Percentiles rank a stretch among this genome's conserved stretches.
Evolutionary conservation across 352 stramenopile species (phyloP).

Genomic region (Globisporangium takayamanum): DNA sequence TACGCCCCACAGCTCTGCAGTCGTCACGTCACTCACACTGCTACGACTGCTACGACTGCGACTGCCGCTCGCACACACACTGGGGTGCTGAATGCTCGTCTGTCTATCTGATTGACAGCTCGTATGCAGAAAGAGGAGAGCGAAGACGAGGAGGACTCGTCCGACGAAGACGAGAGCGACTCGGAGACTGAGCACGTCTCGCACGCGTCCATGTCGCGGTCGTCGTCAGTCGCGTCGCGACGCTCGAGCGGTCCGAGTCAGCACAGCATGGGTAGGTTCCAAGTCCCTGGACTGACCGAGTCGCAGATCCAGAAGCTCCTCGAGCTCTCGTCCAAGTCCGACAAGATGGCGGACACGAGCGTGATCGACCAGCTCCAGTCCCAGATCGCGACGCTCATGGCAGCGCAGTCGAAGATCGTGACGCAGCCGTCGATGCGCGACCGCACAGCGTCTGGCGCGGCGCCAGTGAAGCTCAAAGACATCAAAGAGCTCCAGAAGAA

Average conservation of each 20-base stretch:
- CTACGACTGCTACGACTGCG: no score
- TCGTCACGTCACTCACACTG: background rate
- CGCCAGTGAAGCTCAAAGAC: slow-evolving; percentile 55
- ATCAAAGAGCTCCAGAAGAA: slow-evolving; percentile 75
- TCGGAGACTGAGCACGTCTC: slow-evolving; percentile 56
- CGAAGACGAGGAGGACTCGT: slow-evolving; percentile 42
- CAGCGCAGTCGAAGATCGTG: slow-evolving; percentile 18
- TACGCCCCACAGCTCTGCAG: slow-evolving; percentile 4
- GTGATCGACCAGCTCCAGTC: slow-evolving; percentile 58
- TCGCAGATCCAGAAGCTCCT: slow-evolving; percentile 67
- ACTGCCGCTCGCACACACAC: background rate
- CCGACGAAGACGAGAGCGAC: slow-evolving; percentile 68
- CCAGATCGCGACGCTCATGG: slow-evolving; percentile 75
- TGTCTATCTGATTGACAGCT: slow-evolving; percentile 12
- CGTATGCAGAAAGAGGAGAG: slow-evolving; percentile 59
- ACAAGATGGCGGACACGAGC: slow-evolving; percentile 36
- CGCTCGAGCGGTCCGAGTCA: slow-evolving; percentile 1
- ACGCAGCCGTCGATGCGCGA: slow-evolving; percentile 18
- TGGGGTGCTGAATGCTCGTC: background rate
- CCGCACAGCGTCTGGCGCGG: slow-evolving; percentile 26
- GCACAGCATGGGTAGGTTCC: slow-evolving; percentile 14
- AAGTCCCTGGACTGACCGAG: slow-evolving; percentile 46
- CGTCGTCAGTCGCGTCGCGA: slow-evolving; percentile 14
- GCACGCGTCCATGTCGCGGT: slow-evolving; percentile 10
- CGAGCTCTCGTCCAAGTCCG: slow-evolving; percentile 49